Conservation (phyloP, 1,284 basidiomycete genomes). For the Pulveroboletus sp. region DNA sequence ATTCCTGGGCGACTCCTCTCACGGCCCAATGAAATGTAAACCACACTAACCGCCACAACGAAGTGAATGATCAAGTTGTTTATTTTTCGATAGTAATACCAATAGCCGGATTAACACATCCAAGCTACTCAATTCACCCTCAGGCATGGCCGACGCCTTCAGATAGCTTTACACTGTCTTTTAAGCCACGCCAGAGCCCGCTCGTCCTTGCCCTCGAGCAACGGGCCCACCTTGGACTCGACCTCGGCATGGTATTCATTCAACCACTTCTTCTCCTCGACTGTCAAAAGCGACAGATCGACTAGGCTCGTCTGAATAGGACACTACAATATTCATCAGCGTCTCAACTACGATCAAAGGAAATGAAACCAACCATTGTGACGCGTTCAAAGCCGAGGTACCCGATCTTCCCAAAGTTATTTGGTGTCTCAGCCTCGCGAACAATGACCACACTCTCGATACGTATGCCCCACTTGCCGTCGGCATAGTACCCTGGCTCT, state of each 20-base stretch:
- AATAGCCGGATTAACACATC: conserved; percentile 1
- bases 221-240: conserved; percentile 72
- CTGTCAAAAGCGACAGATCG: conserved; percentile 63
- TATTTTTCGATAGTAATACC: background rate
- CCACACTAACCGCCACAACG: no score
- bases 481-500: conserved; percentile 94
- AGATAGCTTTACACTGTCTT: conserved; percentile 51
- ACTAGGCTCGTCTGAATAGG: conserved; percentile 90
- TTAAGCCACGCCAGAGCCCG: conserved; percentile 81
- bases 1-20: no score
- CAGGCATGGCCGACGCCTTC: background rate
- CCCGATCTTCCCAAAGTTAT: conserved; percentile 87
- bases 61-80: no score
- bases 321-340: conserved; percentile 61
- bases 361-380: conserved; percentile 62
- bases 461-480: conserved; percentile 90
- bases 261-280: conserved; percentile 78
- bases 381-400: conserved; percentile 84
- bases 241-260: conserved; percentile 85
- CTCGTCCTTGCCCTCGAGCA: conserved; percentile 65
- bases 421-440: conserved; percentile 66
- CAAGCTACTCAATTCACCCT: background rate
- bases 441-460: conserved; percentile 90
- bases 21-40: no score
- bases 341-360: conserved; percentile 8